Base-by-base conservation (phyloP, 768 basidiomycete species). In the Mycena chlorophos region DNA sequence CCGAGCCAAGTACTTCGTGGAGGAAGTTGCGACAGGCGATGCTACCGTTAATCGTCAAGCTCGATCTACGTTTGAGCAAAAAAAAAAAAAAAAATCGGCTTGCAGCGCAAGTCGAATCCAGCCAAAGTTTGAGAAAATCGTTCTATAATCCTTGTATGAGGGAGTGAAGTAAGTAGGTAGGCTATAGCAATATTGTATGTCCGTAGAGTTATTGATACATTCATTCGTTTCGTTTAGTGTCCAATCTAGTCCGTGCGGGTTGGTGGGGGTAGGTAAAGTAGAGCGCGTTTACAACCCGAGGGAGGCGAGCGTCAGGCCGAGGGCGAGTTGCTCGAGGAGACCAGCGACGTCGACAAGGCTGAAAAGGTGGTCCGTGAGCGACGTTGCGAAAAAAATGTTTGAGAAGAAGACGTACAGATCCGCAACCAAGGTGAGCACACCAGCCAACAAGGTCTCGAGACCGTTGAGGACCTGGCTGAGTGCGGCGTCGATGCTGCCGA, bases 351-450 rank as follows among this genome's bases (percentile, higher is more conserved):
- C 56, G 50, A 49, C 46, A 46, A 61, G 56, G 14, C 60, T 61
- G 38, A 39, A 13, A 20, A 17, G 20, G 29, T 19, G 4, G 30
- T 31, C 40, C 39, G 17, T 28, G n/a, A 48, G 31, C 19, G 27
- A 25, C 38, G 30, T 31, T n/a, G 20, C 25, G 22, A 70, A 64
- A 66, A 58, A 23, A 65, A 71, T 38, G 8, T 20, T 28, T 47
- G 17, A 0, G 14, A 14, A 25, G 43, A 19, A 2, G 27, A 61
- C 66, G 40, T 22, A 68, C 68, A 66, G 46, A 46, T 50, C 53
- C 8, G 68, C 63, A 39, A 71, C 67, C 54, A 71, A 63, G 40
- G 54, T 63, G 48, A 71, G 63, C 19, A 68, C 65, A 37, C 66
- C 69, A 20, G 64, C 66, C 25, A 71, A 62, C 51, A 69, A 63